Conservation (phyloP, 345 rosid species). For the Garcia nutans region DNA sequence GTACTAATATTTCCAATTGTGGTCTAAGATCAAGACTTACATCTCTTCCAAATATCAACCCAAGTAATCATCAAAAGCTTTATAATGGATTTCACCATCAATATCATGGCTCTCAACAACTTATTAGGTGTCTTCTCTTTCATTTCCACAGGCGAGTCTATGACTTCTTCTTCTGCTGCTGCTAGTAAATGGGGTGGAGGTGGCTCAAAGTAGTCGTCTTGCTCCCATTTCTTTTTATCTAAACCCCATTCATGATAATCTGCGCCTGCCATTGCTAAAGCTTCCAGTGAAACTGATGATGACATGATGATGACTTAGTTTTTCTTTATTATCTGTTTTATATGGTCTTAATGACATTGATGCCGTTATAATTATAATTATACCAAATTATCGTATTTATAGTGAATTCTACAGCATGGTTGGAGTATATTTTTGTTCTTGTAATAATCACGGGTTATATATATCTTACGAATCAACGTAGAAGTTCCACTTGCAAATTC, state of each 20-base stretch:
- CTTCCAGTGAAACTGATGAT: constrained; percentile 7
- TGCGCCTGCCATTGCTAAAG: constrained; percentile 13
- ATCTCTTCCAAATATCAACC: neutral
- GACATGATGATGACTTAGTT: neutral
- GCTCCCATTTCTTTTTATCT: neutral
- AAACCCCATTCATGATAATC: constrained; percentile 5
- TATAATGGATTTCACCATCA: neutral
- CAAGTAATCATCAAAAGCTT: neutral
- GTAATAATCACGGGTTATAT: neutral
- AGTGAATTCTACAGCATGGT: neutral
- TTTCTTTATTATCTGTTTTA: too few relatives aligned
- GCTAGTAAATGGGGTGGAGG: neutral
- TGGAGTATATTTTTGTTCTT: neutral
- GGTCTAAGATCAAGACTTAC: neutral
- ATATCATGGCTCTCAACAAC: neutral
- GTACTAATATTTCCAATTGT: too few relatives aligned
- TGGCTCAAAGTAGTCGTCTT: neutral
- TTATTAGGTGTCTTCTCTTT: neutral
- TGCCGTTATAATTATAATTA: neutral
- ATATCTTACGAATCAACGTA: neutral
- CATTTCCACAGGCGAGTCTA: neutral
- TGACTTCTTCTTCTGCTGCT: neutral
- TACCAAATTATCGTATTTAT: neutral
- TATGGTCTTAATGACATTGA: neutral
- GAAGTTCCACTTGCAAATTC: too few relatives aligned